Evolutionary conservation across 345 rosid genomes (phyloP).

Genomic region (Raphanus sativus): DNA sequence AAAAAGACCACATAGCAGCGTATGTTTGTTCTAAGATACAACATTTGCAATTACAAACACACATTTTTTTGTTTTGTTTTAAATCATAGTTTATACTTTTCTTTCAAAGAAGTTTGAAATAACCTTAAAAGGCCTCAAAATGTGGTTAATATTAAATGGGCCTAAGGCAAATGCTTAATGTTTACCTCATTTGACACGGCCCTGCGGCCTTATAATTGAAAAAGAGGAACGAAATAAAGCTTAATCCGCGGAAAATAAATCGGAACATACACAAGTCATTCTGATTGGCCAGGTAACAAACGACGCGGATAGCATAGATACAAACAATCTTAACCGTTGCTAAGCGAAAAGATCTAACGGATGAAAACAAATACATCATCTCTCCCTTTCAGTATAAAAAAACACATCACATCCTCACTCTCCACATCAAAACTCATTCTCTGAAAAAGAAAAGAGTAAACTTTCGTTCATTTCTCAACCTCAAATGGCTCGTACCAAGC

Average conservation of each 20-base stretch:
- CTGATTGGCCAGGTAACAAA: constrained; percentile 14
- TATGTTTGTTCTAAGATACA: background rate
- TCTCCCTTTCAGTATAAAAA: background rate
- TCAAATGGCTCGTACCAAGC: constrained; percentile 63
- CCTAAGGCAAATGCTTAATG: background rate
- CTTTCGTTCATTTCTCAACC: too few relatives aligned
- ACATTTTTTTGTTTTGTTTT: background rate
- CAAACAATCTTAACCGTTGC: constrained; percentile 1
- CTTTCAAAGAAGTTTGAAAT: background rate
- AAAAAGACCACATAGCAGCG: background rate
- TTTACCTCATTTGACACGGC: background rate
- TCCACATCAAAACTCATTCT: background rate
- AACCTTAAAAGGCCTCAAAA: background rate
- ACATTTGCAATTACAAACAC: background rate
- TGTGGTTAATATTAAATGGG: background rate
- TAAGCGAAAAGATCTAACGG: constrained; percentile 18
- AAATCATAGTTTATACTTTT: background rate
- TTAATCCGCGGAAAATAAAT: background rate
- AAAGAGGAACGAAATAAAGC: background rate
- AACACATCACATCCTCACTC: background rate
- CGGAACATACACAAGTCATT: background rate
- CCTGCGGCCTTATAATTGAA: background rate
- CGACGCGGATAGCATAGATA: constrained; percentile 15
- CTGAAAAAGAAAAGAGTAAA: background rate
- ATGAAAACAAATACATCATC: background rate